phyloP scores from a whole-genome alignment of 768 basidiomycete species.

The Rickenella mellea region DNA sequence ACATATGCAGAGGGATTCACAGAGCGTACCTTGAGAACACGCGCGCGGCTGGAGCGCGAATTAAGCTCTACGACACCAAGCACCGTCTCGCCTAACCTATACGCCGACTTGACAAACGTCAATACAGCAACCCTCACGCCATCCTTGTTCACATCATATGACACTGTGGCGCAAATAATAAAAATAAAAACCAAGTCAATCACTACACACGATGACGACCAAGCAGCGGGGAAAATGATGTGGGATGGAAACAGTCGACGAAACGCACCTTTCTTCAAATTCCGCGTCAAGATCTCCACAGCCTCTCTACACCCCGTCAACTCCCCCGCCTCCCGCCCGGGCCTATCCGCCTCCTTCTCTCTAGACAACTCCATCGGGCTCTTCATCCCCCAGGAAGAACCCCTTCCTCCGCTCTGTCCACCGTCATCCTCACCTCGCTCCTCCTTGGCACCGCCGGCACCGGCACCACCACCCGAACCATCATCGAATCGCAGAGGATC shows the following conservation, averaged over 20 bases:
- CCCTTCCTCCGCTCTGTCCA: neutral
- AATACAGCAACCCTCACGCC: conserved; percentile 82
- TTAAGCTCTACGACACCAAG: conserved; percentile 86
- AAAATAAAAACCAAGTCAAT: neutral
- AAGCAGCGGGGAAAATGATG: neutral
- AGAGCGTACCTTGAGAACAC: conserved; percentile 71
- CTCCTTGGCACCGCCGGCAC: too few relatives aligned
- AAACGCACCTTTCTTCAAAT: conserved; percentile 74
- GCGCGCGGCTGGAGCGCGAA: conserved; percentile 48
- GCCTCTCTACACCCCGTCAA: conserved; percentile 62
- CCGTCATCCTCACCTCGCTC: too few relatives aligned
- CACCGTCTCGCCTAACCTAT: conserved; percentile 87
- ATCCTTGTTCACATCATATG: conserved; percentile 93
- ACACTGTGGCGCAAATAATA: conserved; percentile 38
- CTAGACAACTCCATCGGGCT: conserved; percentile 18
- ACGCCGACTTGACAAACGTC: conserved; percentile 87
- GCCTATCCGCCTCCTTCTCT: conserved; percentile 31
- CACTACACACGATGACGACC: conserved; percentile 1
- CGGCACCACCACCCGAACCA: neutral
- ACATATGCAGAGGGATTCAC: too few relatives aligned
- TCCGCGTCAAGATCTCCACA: conserved; percentile 84
- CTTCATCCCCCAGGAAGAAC: neutral
- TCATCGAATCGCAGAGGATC: too few relatives aligned
- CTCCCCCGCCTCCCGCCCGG: conserved; percentile 29
- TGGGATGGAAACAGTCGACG: neutral